These are phyloP conservation scores for Xerocomellus chrysenteron DNA, from an alignment of 768 basidiomycete species.

Conservation along the genomic window DNA sequence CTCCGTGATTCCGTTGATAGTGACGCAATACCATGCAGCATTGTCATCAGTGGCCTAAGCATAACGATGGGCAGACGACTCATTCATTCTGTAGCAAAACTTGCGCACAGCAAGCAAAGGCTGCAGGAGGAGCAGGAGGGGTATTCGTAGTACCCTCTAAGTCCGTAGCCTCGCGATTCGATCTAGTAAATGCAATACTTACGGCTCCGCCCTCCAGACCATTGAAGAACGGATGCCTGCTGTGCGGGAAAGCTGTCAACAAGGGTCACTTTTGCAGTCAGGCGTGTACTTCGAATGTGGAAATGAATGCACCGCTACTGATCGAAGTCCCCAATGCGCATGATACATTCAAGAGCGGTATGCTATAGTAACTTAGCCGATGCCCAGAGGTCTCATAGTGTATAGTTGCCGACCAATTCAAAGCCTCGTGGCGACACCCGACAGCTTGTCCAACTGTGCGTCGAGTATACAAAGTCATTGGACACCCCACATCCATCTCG, in stretches of 20 bases:
- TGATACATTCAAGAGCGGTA: conserved; percentile 65
- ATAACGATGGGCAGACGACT: conserved; percentile 52
- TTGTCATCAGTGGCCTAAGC: conserved; percentile 60
- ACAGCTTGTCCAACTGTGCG: conserved; percentile 57
- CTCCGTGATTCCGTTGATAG: neutral
- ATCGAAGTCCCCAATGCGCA: conserved; percentile 61
- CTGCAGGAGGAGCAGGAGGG: conserved; percentile 25
- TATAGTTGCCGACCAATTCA: conserved; percentile 65
- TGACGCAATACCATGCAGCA: conserved; percentile 36
- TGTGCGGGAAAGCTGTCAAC: conserved; percentile 61
- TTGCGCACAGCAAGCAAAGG: conserved; percentile 51
- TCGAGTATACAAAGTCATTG: conserved; percentile 63
- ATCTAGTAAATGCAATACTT: conserved; percentile 31
- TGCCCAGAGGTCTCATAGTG: neutral
- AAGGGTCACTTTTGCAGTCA: conserved; percentile 64
- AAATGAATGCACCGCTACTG: conserved; percentile 53
- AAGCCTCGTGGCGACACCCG: conserved; percentile 64
- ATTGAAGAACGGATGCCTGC: conserved; percentile 49
- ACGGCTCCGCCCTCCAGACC: conserved; percentile 33
- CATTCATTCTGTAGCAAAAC: conserved; percentile 66
- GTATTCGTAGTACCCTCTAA: conserved; percentile 26
- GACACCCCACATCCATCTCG: conserved; percentile 46
- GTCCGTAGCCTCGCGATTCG: conserved; percentile 25
- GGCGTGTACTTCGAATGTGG: conserved; percentile 53
- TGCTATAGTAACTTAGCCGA: conserved; percentile 15